These are phyloP conservation scores for Sarcodon sp. DNA, from an alignment of 768 basidiomycete species.

Conservation along the genomic window DNA sequence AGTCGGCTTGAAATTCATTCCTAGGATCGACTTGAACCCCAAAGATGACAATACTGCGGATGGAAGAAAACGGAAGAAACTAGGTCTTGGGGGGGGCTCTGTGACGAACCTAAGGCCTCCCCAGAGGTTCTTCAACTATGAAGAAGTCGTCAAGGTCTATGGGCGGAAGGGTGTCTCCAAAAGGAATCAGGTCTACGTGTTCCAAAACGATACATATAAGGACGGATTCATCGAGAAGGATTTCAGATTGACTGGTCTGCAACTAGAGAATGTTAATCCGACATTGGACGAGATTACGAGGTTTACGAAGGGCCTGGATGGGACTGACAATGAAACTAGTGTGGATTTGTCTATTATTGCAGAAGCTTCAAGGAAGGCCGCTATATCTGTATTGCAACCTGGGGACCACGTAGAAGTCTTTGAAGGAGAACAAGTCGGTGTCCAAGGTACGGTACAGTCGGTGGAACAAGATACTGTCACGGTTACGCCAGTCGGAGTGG, in stretches of 20 bases:
- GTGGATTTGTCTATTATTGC: constrained; percentile 88
- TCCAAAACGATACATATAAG: constrained; percentile 87
- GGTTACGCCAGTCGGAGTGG: constrained; percentile 66
- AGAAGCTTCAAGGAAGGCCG: constrained; percentile 82
- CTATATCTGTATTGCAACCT: constrained; percentile 90
- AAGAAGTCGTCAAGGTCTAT: constrained; percentile 82
- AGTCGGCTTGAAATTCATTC: constrained; percentile 85
- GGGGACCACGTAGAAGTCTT: constrained; percentile 97
- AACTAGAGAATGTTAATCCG: constrained; percentile 83
- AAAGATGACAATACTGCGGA: constrained; percentile 61
- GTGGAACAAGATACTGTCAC: constrained; percentile 81
- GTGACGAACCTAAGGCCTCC: constrained; percentile 64
- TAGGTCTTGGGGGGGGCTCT: constrained; percentile 18
- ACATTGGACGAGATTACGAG: constrained; percentile 94
- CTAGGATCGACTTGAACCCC: constrained; percentile 94
- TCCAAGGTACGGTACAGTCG: constrained; percentile 86
- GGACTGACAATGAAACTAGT: constrained; percentile 47
- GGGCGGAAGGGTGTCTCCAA: constrained; percentile 67
- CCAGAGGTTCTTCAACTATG: constrained; percentile 86
- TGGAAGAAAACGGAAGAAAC: constrained; percentile 72
- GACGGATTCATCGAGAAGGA: constrained; percentile 97
- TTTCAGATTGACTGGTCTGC: constrained; percentile 67
- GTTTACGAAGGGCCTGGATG: constrained; percentile 70
- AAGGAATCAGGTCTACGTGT: constrained; percentile 67
- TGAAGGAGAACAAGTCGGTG: constrained; percentile 91